Conservation (phyloP, 2,329 filamentous ascomycete genomes). For the Apiospora marii region DNA sequence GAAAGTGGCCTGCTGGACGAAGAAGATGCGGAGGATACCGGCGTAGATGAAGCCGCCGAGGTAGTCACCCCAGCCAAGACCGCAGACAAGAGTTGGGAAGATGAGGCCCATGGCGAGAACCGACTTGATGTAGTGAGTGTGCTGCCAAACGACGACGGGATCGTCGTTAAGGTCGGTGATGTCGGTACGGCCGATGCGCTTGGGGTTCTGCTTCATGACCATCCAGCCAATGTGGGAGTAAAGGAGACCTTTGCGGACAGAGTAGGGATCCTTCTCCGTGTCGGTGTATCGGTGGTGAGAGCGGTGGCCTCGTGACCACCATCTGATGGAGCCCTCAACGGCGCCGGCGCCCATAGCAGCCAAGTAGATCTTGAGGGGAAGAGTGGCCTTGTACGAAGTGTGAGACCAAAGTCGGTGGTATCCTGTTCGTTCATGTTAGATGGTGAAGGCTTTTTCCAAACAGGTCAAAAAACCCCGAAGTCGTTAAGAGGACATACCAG, state of each 20-base stretch:
- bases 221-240: slow-evolving; percentile 62
- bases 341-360: slow-evolving; percentile 56
- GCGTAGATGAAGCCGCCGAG: slow-evolving; percentile 58
- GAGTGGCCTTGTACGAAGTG: slow-evolving; percentile 53
- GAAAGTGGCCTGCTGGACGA: slow-evolving; percentile 61
- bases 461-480: background rate
- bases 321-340: slow-evolving; percentile 57
- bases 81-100: slow-evolving; percentile 56
- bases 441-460: background rate
- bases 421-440: slow-evolving; percentile 32
- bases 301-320: slow-evolving; percentile 58
- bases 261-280: slow-evolving; percentile 60
- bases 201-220: slow-evolving; percentile 62
- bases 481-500: slow-evolving; percentile 34
- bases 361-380: slow-evolving; percentile 55
- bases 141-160: slow-evolving; percentile 57
- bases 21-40: slow-evolving; percentile 59
- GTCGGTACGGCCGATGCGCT: slow-evolving; percentile 58
- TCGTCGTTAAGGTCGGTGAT: slow-evolving; percentile 60
- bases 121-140: slow-evolving; percentile 56
- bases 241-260: slow-evolving; percentile 57
- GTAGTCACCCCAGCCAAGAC: slow-evolving; percentile 57
- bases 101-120: slow-evolving; percentile 56
- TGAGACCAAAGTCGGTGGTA: slow-evolving; percentile 52
- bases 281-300: slow-evolving; percentile 61